Conservation (phyloP, 164 flowering plant genomes). For the Stephania cephalantha region DNA sequence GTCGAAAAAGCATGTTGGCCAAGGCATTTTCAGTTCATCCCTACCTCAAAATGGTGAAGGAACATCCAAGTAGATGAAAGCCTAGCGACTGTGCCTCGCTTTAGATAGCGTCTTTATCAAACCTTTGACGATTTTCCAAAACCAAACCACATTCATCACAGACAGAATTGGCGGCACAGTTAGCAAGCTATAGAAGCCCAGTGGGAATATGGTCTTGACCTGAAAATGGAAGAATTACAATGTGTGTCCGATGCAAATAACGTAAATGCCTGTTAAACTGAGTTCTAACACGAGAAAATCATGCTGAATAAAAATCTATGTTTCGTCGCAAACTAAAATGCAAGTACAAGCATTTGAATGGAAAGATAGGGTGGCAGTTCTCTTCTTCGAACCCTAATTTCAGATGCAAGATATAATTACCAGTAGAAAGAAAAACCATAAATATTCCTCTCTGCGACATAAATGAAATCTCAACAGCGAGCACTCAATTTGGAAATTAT, state of each 20-base stretch:
- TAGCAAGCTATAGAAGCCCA: constrained; percentile 61
- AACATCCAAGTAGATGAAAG: neutral
- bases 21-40: neutral
- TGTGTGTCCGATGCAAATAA: neutral
- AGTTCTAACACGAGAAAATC: neutral
- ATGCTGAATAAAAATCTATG: neutral
- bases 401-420: neutral
- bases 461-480: neutral
- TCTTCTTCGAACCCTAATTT: neutral
- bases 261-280: neutral
- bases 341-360: neutral
- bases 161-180: constrained; percentile 41
- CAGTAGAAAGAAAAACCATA: no score
- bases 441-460: neutral
- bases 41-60: neutral
- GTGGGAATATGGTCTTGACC: constrained; percentile 46
- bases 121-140: constrained; percentile 70
- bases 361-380: neutral
- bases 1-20: neutral
- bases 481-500: neutral
- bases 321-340: neutral
- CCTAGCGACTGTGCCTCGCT: constrained; percentile 30
- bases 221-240: constrained; percentile 16
- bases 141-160: constrained; percentile 60
- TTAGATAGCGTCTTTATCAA: constrained; percentile 53